Conservation (phyloP, 192 early-diverging fungal genomes). For the Coemansia sp. region DNA sequence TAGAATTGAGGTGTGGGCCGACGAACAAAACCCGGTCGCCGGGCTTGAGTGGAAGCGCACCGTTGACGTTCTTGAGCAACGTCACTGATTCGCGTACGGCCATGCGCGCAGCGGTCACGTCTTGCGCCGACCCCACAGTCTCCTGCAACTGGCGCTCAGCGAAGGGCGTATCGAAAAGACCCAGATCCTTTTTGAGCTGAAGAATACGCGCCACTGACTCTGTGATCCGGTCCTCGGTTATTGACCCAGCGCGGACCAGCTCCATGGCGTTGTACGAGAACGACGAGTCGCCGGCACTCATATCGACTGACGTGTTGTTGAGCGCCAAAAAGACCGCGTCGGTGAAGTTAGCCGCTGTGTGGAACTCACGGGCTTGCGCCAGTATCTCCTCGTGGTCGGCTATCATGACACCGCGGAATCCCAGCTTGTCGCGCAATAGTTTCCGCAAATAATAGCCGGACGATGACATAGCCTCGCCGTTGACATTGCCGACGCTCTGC, state of each 20-base stretch:
- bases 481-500: conserved; percentile 58
- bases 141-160: conserved; percentile 32
- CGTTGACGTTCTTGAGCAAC: conserved; percentile 57
- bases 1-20: conserved; percentile 60
- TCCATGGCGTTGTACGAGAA: conserved; percentile 42
- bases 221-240: conserved; percentile 51
- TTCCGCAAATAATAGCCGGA: conserved; percentile 57
- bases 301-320: conserved; percentile 59
- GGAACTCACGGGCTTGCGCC: conserved; percentile 8
- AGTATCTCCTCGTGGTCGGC: conserved; percentile 55
- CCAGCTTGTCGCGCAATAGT: conserved; percentile 56
- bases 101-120: conserved; percentile 48
- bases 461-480: conserved; percentile 60
- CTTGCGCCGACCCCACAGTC: conserved; percentile 53
- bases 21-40: conserved; percentile 57
- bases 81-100: conserved; percentile 62
- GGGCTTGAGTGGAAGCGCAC: conserved; percentile 50
- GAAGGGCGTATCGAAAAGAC: conserved; percentile 56
- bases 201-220: conserved; percentile 58
- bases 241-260: conserved; percentile 42
- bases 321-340: conserved; percentile 57
- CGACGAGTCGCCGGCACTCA: conserved; percentile 50
- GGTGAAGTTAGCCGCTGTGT: conserved; percentile 41
- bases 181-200: conserved; percentile 68
- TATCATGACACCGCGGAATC: conserved; percentile 62